A percentile compares a stretch with the other conserved stretches of the same genome.
Evolutionary conservation across 257 asterid genomes (phyloP).

Genomic region (Anisodus acutangulus): DNA sequence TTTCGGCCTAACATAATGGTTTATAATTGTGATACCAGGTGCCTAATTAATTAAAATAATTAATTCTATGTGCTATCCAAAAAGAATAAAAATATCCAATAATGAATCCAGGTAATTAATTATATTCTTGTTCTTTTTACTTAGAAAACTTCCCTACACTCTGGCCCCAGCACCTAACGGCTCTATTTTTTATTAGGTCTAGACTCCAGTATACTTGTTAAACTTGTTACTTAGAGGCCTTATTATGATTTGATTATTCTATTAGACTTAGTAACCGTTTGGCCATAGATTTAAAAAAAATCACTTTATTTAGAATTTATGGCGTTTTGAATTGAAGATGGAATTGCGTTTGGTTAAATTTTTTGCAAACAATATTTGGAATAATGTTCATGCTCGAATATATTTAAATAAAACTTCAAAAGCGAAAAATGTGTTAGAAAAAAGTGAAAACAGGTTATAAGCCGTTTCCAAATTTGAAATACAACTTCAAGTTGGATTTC

Average conservation of each 20-base stretch:
- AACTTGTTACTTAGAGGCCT: not conserved
- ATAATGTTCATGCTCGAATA: too few relatives aligned
- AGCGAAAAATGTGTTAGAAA: too few relatives aligned
- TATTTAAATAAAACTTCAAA: too few relatives aligned
- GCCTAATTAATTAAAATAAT: not conserved
- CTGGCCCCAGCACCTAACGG: constrained; percentile 16
- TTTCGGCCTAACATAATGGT: not conserved
- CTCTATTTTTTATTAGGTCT: not conserved
- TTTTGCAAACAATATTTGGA: too few relatives aligned
- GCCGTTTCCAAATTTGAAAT: too few relatives aligned
- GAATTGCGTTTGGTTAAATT: too few relatives aligned
- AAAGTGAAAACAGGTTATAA: too few relatives aligned
- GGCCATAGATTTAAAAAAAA: too few relatives aligned
- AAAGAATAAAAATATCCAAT: not conserved
- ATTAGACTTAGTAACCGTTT: not conserved
- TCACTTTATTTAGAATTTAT: too few relatives aligned
- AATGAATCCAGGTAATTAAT: not conserved
- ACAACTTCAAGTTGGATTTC: too few relatives aligned
- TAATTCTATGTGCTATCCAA: not conserved
- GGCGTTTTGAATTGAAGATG: too few relatives aligned
- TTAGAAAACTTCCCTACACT: not conserved
- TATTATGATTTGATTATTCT: not conserved
- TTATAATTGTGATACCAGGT: not conserved
- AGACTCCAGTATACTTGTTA: not conserved
- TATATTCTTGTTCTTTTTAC: not conserved